phyloP scores from a whole-genome alignment of 2,329 filamentous ascomycete genomes.

The Thelonectria olida region DNA sequence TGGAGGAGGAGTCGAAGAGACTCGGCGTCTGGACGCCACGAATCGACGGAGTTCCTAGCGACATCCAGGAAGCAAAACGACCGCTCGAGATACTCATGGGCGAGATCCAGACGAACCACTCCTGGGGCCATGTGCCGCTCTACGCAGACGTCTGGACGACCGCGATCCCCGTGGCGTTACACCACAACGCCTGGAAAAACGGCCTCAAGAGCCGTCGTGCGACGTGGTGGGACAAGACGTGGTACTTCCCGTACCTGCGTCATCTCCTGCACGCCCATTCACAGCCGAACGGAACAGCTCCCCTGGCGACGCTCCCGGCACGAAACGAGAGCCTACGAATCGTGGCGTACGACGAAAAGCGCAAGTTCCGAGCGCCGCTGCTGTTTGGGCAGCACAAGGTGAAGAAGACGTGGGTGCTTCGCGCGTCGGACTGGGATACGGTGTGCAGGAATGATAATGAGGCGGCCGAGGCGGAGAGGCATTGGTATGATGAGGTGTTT shows the following conservation, averaged over 20 bases:
- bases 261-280: conserved; percentile 30
- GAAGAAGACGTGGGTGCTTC: conserved; percentile 29
- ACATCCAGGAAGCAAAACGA: conserved; percentile 28
- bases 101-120: not conserved
- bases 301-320: conserved; percentile 26
- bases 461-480: conserved; percentile 16
- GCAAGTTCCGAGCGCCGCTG: conserved; percentile 19
- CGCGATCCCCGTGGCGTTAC: conserved; percentile 34
- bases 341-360: conserved; percentile 25
- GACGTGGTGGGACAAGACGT: conserved; percentile 39
- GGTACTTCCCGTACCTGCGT: conserved; percentile 38
- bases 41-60: conserved; percentile 31
- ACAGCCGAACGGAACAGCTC: conserved; percentile 19
- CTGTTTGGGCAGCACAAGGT: conserved; percentile 35
- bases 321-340: conserved; percentile 22
- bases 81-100: conserved; percentile 23
- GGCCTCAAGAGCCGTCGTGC: conserved; percentile 35
- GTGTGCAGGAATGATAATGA: conserved; percentile 30
- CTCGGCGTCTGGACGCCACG: conserved; percentile 37
- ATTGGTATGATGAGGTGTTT: conserved; percentile 37
- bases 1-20: conserved; percentile 28
- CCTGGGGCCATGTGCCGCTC: conserved; percentile 34
- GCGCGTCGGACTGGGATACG: conserved; percentile 32
- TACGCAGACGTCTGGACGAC: conserved; percentile 39
- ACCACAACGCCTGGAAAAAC: conserved; percentile 39